Conservation (phyloP, 208 protist species). For the Phytomonas francai region DNA sequence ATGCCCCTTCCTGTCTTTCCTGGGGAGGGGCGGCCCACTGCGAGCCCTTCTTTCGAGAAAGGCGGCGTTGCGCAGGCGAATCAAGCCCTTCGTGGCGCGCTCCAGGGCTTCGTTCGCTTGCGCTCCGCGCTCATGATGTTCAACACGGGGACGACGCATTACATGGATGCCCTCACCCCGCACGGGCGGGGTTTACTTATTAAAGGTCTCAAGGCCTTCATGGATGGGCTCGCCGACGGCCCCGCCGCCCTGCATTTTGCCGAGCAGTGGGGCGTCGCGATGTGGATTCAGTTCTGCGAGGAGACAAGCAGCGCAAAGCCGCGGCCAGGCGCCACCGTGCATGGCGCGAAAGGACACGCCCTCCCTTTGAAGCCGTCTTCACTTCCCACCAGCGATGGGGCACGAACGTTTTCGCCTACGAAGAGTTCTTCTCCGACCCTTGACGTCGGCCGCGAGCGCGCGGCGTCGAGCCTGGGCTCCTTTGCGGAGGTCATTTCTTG, state of each 20-base stretch:
- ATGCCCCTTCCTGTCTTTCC: no score
- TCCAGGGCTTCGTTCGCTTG: slow-evolving; percentile 38
- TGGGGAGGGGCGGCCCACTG: no score
- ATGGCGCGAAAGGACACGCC: no score
- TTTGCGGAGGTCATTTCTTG: neutral
- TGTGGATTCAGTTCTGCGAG: slow-evolving; percentile 56
- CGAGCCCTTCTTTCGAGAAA: no score
- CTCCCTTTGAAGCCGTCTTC: no score
- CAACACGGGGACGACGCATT: slow-evolving; percentile 40
- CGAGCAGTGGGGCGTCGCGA: slow-evolving; percentile 40
- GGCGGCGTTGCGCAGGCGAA: slow-evolving; percentile 25
- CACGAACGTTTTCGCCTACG: no score
- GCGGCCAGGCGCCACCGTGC: neutral
- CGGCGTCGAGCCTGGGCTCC: neutral
- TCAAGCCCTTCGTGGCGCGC: slow-evolving; percentile 36
- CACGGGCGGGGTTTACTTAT: slow-evolving; percentile 25
- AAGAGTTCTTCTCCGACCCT: no score
- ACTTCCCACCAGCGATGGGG: no score
- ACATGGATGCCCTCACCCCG: slow-evolving; percentile 33
- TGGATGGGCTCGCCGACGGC: slow-evolving; percentile 22
- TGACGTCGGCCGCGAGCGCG: neutral
- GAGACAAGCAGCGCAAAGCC: slow-evolving; percentile 4
- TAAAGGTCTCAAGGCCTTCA: slow-evolving; percentile 25
- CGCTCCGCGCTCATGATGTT: slow-evolving; percentile 35
- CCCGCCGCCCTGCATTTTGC: slow-evolving; percentile 27